Conservation (phyloP, 495 filamentous ascomycete genomes). For the Lophium mytilinum region DNA sequence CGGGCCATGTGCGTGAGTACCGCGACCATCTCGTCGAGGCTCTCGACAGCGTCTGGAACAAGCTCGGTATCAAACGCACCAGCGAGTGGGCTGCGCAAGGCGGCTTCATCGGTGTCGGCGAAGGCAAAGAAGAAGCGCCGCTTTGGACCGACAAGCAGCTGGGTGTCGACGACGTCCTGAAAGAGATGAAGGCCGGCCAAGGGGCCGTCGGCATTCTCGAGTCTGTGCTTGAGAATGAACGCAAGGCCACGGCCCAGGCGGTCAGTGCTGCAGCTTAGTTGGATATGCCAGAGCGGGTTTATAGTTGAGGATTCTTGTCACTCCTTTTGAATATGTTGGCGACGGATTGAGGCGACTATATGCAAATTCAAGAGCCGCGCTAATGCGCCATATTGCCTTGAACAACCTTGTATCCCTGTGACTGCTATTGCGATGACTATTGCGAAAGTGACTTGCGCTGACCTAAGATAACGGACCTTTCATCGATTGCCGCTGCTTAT, state of each 20-base stretch:
- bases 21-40: slow-evolving; percentile 80
- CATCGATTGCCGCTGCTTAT: too few species aligned
- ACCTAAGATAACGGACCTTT: too few species aligned
- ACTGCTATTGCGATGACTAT: too few species aligned
- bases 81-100: slow-evolving; percentile 85
- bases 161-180: slow-evolving; percentile 49
- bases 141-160: slow-evolving; percentile 89
- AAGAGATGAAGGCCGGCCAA: slow-evolving; percentile 43
- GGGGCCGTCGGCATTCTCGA: slow-evolving; percentile 35
- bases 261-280: slow-evolving; percentile 30
- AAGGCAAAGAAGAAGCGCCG: slow-evolving; percentile 49
- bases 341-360: too few species aligned
- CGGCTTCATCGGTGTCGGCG: slow-evolving; percentile 88
- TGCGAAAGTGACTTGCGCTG: too few species aligned
- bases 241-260: slow-evolving; percentile 32
- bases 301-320: not conserved
- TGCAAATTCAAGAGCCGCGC: not conserved
- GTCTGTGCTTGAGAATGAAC: slow-evolving; percentile 36
- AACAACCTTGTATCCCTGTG: too few species aligned
- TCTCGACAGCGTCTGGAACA: slow-evolving; percentile 75
- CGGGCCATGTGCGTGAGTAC: slow-evolving; percentile 74
- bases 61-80: slow-evolving; percentile 83
- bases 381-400: too few species aligned
- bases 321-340: not conserved
- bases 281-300: not conserved